phyloP scores from a whole-genome alignment of 164 flowering plant genomes.

The Vitis riparia region DNA sequence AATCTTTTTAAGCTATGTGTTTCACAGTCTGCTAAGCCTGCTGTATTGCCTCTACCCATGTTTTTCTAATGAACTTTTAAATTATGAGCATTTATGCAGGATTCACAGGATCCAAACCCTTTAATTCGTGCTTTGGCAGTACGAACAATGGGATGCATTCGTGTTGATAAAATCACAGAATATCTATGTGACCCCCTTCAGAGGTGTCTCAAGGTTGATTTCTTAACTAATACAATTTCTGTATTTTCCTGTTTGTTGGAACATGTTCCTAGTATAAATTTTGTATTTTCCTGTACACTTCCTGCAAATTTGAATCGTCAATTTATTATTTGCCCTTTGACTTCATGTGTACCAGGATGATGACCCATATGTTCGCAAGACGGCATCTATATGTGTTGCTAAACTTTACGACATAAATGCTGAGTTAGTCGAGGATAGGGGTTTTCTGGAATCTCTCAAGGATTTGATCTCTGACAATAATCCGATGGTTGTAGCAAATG shows the following conservation, averaged over 20 bases:
- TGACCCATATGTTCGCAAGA: constrained; percentile 99
- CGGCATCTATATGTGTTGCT: constrained; percentile 98
- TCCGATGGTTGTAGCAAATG: constrained; percentile 99
- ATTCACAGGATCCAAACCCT: constrained; percentile 99
- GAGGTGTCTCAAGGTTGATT: constrained; percentile 89
- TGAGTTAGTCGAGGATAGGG: constrained; percentile 98
- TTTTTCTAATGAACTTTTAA: background rate
- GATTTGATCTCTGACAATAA: constrained; percentile 98
- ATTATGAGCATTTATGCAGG: constrained; percentile 47
- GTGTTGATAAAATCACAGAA: constrained; percentile 99
- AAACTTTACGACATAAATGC: constrained; percentile 98
- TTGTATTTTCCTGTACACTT: too few relatives aligned
- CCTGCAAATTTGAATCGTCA: background rate
- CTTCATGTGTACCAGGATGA: constrained; percentile 70
- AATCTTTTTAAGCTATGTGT: too few relatives aligned
- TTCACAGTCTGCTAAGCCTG: too few relatives aligned
- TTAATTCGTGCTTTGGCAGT: constrained; percentile 96
- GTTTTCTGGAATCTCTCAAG: constrained; percentile 89
- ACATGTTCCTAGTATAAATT: background rate
- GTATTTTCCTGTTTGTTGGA: constrained; percentile 1
- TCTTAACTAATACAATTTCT: background rate
- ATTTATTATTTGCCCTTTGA: constrained; percentile 4
- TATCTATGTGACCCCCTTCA: constrained; percentile 99
- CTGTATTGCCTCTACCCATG: background rate
- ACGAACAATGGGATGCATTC: constrained; percentile 99